phyloP scores from a whole-genome alignment of 2,329 filamentous ascomycete species.

The Achaetomium macrosporum region DNA sequence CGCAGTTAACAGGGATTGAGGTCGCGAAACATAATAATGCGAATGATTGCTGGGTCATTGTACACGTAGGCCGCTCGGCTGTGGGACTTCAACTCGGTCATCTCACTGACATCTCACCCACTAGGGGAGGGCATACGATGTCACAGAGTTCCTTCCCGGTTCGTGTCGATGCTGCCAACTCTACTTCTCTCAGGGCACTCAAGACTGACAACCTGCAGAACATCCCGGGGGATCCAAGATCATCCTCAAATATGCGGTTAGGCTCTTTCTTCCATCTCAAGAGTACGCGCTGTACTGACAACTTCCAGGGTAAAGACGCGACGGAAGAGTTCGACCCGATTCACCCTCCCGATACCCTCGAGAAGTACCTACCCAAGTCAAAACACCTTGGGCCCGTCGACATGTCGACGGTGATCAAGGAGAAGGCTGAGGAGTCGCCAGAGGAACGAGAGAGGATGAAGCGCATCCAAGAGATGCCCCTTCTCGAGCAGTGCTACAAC shows the following conservation, averaged over 20 bases:
- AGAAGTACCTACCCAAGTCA: slow-evolving; percentile 73
- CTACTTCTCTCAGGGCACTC: slow-evolving; percentile 63
- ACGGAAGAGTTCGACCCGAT: slow-evolving; percentile 90
- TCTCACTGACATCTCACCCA: neutral
- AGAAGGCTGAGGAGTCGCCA: slow-evolving; percentile 59
- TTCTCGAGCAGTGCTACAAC: slow-evolving; percentile 85
- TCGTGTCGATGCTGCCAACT: slow-evolving; percentile 16
- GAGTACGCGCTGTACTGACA: neutral
- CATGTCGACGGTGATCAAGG: slow-evolving; percentile 68
- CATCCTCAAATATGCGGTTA: slow-evolving; percentile 85
- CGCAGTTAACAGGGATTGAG: slow-evolving; percentile 46
- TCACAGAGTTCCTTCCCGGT: slow-evolving; percentile 81
- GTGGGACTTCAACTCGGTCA: neutral
- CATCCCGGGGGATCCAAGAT: slow-evolving; percentile 88
- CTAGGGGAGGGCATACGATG: slow-evolving; percentile 79
- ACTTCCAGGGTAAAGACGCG: slow-evolving; percentile 72
- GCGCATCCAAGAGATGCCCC: slow-evolving; percentile 68
- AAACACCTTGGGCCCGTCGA: slow-evolving; percentile 89
- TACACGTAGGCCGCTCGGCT: slow-evolving; percentile 52
- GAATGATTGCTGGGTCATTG: slow-evolving; percentile 87
- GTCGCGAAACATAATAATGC: slow-evolving; percentile 67
- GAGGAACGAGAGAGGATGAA: slow-evolving; percentile 62
- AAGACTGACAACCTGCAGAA: slow-evolving; percentile 44
- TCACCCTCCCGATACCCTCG: slow-evolving; percentile 78
- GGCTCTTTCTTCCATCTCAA: slow-evolving; percentile 17